Evolutionary conservation across 2,329 filamentous ascomycete genomes (phyloP), one percentile per base, ranked within the genome.

Genomic region (Ascochyta viciae-villosae): DNA sequence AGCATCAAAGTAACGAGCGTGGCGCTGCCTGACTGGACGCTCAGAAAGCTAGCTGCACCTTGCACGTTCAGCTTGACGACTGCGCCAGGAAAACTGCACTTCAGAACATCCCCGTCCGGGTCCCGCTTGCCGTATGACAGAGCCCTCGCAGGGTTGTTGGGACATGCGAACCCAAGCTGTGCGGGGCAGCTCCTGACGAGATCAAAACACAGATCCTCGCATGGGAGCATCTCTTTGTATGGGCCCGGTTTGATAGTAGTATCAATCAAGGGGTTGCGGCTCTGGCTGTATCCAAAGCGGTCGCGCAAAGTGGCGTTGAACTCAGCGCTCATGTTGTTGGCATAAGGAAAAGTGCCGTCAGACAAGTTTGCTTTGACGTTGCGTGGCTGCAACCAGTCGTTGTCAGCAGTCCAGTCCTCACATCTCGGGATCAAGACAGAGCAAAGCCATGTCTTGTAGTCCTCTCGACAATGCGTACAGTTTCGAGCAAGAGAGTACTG

Each of bases 381-480:
- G 41, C 95, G 89, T 19, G 83, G 80, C 57, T 87, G 85, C 2
- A 92, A 82, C 46, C 57, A 70, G 2, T 19, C 49, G 13, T 81
- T 79, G 1, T 74, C 67, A 44, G 82, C 85, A 46, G 83, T 85
- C 67, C 90, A 95, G 77, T 97, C 94, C 69, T 91, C 89, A 79
- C 95, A 99, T 27, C 93, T 90, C 1, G 95, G 95, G 59, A 99
- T 95, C 15, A 87, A 89, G 26, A 98, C 92, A 23, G 91, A 90
- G 79, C 95, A 99, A 19, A 99, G 87, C 95, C 95, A 99, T 69
- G 87, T 82, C 75, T 96, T 97, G 83, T 99, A 99, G 8, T 92
- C 91, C 0, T 73, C 70, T 15, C 81, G 85, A 76, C 95, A 99
- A 74, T 96, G 85, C 39, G 80, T 76, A 80, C 95, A 99, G 64